Evolutionary conservation across 1,139 yeast species (phyloP).

Genomic region (Diutina mesorugosa): DNA sequence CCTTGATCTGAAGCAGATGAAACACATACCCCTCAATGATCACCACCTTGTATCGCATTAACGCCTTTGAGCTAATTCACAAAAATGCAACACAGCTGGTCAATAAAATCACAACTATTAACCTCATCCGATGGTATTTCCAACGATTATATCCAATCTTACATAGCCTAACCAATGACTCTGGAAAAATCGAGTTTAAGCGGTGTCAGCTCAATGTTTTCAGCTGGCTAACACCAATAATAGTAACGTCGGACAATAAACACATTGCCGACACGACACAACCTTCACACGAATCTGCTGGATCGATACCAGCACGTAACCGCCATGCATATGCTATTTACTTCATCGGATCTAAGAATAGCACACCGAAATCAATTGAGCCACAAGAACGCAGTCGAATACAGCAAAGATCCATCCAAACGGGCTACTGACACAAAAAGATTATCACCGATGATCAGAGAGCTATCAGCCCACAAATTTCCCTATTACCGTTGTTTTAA

Average conservation of each 20-base stretch:
- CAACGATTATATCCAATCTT: too few relatives aligned
- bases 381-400: too few relatives aligned
- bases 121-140: too few relatives aligned
- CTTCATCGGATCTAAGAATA: not conserved
- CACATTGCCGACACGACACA: not conserved
- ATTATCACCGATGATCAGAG: too few relatives aligned
- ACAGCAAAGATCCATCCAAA: not conserved
- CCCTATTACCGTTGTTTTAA: too few relatives aligned
- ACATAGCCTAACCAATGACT: too few relatives aligned
- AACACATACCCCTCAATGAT: not conserved
- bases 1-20: not conserved
- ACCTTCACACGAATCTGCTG: not conserved
- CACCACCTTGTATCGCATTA: not conserved
- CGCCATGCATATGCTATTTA: not conserved
- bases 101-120: too few relatives aligned
- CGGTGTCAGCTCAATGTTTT: not conserved
- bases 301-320: not conserved
- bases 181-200: too few relatives aligned
- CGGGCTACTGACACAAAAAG: too few relatives aligned
- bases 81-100: too few relatives aligned
- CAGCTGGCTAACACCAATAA: not conserved
- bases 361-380: not conserved
- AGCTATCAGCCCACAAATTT: too few relatives aligned
- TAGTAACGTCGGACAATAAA: not conserved
- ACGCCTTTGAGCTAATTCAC: not conserved